phyloP scores from a whole-genome alignment of 1,139 yeast genomes.

The Suhomyces guaymorum region DNA sequence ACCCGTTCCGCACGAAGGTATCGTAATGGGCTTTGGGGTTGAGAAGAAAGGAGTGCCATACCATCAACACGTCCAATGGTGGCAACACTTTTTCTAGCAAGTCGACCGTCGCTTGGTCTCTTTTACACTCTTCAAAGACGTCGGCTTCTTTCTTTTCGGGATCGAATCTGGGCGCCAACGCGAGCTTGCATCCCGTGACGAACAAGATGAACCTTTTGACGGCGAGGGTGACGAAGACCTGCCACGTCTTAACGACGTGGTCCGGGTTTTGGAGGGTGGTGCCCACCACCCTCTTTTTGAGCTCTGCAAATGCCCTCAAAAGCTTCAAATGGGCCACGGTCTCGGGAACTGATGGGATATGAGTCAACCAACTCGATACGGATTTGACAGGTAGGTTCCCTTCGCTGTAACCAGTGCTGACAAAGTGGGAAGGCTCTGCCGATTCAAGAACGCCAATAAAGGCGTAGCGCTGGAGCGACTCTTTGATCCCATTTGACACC shows the following conservation, averaged over 20 bases:
- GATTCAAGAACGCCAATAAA: too few species aligned
- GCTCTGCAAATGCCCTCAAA: conserved; percentile 27
- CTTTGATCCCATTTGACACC: too few species aligned
- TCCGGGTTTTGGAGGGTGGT: conserved; percentile 2
- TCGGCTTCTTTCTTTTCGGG: background rate
- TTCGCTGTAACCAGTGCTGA: too few species aligned
- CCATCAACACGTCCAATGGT: conserved; percentile 40
- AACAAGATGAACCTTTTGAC: conserved; percentile 32
- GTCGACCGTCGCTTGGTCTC: conserved; percentile 2
- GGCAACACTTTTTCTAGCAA: conserved; percentile 23
- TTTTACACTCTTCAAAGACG: conserved; percentile 5
- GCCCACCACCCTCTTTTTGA: conserved; percentile 20
- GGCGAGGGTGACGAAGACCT: conserved; percentile 30
- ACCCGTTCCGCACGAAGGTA: conserved; percentile 26
- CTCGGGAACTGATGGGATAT: conserved; percentile 15
- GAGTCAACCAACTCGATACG: too few species aligned
- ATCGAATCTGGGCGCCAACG: too few species aligned
- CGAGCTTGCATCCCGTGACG: conserved; percentile 24
- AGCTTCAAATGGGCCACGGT: conserved; percentile 34
- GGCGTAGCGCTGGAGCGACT: too few species aligned
- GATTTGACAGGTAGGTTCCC: too few species aligned
- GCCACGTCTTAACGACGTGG: conserved; percentile 27
- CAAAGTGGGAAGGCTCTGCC: too few species aligned
- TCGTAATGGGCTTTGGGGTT: conserved; percentile 33
- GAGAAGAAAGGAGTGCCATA: conserved; percentile 40